These are phyloP conservation scores for Rhodotorula taiwanensis DNA, from an alignment of 768 basidiomycete species.

Conservation along the genomic window DNA sequence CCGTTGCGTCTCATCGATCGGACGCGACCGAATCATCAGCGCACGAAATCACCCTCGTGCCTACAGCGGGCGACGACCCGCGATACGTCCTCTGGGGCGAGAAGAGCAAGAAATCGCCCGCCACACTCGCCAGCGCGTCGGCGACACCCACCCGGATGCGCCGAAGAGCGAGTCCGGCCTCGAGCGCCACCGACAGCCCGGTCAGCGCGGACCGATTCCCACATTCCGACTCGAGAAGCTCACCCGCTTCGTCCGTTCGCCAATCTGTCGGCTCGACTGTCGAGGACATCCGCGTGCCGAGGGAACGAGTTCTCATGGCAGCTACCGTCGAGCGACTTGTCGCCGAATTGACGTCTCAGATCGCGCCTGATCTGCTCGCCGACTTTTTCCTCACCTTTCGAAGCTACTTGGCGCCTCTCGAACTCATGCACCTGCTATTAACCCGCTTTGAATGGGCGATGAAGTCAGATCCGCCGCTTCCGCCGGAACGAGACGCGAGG, in stretches of 20 bases:
- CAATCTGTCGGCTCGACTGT: slow-evolving; percentile 18
- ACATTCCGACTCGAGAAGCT: no score
- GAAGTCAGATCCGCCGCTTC: no score
- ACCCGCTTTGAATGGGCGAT: slow-evolving; percentile 86
- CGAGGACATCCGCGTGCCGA: not conserved
- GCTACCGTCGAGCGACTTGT: slow-evolving; percentile 92
- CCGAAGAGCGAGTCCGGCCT: no score
- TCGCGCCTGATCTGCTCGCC: slow-evolving; percentile 77
- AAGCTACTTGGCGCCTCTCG: slow-evolving; percentile 69
- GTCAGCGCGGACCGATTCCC: no score
- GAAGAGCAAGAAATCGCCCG: slow-evolving; percentile 37
- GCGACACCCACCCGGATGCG: not conserved
- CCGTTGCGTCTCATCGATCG: slow-evolving; percentile 17
- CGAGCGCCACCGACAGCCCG: no score
- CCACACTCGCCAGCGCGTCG: not conserved
- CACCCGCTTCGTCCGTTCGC: slow-evolving; percentile 26
- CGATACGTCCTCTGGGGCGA: slow-evolving; percentile 88
- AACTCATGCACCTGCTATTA: slow-evolving; percentile 73
- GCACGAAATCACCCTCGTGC: slow-evolving; percentile 32
- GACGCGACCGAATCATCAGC: slow-evolving; percentile 14
- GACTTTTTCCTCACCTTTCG: slow-evolving; percentile 90
- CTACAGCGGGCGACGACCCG: slow-evolving; percentile 61
- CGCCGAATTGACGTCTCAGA: slow-evolving; percentile 76
- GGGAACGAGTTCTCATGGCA: slow-evolving; percentile 54
- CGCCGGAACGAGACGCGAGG: slow-evolving; percentile 38